Evolutionary conservation across 768 basidiomycete genomes (phyloP).

Genomic region (Suillus fuscotomentosus): DNA sequence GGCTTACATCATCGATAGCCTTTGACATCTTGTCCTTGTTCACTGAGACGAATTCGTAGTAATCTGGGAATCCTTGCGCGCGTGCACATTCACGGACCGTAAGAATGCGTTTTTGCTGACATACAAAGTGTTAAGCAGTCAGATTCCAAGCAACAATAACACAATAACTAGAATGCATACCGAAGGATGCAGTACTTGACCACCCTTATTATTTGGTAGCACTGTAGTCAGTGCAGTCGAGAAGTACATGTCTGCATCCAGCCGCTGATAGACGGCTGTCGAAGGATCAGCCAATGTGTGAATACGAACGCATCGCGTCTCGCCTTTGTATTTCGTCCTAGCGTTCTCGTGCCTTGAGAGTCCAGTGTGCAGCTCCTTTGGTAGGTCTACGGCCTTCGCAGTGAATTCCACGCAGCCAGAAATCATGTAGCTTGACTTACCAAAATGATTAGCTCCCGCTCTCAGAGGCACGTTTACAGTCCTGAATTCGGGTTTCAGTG

Average conservation of each 20-base stretch:
- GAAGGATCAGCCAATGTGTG: background rate
- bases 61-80: slow-evolving; percentile 77
- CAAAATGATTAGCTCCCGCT: slow-evolving; percentile 48
- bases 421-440: slow-evolving; percentile 30
- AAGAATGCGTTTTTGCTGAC: slow-evolving; percentile 69
- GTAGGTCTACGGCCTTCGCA: slow-evolving; percentile 38
- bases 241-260: slow-evolving; percentile 53
- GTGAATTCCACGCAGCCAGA: background rate
- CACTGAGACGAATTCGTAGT: slow-evolving; percentile 57
- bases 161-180: slow-evolving; percentile 27
- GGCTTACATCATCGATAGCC: slow-evolving; percentile 52
- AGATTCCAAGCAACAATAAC: background rate
- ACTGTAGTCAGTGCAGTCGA: slow-evolving; percentile 62
- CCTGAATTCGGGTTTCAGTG: background rate
- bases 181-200: slow-evolving; percentile 43
- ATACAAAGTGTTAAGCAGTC: background rate
- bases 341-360: slow-evolving; percentile 28
- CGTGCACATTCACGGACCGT: slow-evolving; percentile 69
- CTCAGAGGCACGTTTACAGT: slow-evolving; percentile 47
- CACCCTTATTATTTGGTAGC: slow-evolving; percentile 49
- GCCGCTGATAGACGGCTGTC: slow-evolving; percentile 54
- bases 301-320: slow-evolving; percentile 7
- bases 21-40: slow-evolving; percentile 23
- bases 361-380: slow-evolving; percentile 36
- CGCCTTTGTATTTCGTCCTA: slow-evolving; percentile 28